Base-by-base conservation (phyloP, 2,329 filamentous ascomycete genomes). In the Pseudocercospora eumusae region DNA sequence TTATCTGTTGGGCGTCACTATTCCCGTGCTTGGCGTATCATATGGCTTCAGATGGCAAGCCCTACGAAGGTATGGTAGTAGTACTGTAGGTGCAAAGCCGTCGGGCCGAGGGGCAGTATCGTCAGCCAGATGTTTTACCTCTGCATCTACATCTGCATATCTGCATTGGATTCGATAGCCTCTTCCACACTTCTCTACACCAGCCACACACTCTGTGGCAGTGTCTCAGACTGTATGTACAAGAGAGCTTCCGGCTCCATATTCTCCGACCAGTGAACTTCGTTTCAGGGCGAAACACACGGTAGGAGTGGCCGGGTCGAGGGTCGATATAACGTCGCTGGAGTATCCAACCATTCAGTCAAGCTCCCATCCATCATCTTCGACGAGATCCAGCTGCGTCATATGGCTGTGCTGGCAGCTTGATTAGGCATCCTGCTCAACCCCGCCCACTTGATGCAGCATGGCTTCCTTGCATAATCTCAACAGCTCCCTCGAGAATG, bases 321-420 rank as follows among this genome's bases (percentile, higher is more conserved):
- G 55, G 25, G 27, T 57, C 23, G 20, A n/a, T 57, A 47, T 57
- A 47, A 57, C 40, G 36, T 11, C 13, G 27, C 21, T 31, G 42
- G 21, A n/a, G n/a, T 23, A 21, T 47, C 42, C 55, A 57, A 28
- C 55, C 40, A 57, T 57, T 10, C 53, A 15, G 9, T 28, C 10
- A 56, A 42, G 18, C 8, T 13, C 20, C 36, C 31, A 44, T 56
- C 31, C 53, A 36, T 20, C 53, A 25, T 28, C 21, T 42, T 40
- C 21, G 31, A 53, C 44, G 25, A 56, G 47, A 62, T 59, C 56
- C 56, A 57, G 50, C 60, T 62, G 60, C 60, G 56, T 62, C 60
- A 59, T 57, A 54, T 54, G 28, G 28, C 52, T 54, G 52, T 54
- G 27, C 52, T 54, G 52, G 52, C 52, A 40, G 52, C 52, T 54